Evolutionary conservation across 768 basidiomycete genomes (phyloP), one percentile per base, ranked within the genome.

Genomic region (Phaeolepiota aurea): DNA sequence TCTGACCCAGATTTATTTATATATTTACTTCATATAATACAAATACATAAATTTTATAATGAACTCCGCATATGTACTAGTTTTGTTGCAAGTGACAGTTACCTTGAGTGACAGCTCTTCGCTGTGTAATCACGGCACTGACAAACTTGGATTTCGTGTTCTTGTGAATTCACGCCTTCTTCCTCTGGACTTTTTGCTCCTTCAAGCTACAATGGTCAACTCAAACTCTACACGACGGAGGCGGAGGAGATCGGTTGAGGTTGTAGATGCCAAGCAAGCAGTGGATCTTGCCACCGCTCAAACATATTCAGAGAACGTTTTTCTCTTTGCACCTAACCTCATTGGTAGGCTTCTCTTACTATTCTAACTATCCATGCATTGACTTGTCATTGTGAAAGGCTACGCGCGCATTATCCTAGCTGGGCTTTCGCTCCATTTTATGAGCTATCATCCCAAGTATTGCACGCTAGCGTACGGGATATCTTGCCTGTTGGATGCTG

Each of bases 241-340:
- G 50, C 64, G n/a, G n/a, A n/a, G n/a, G n/a, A n/a, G n/a, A n/a
- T n/a, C n/a, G n/a, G n/a, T n/a, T n/a, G n/a, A n/a, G n/a, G n/a
- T n/a, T n/a, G 79, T 89, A 40, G 84, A 89, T 59, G 84, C 88
- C 42, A 87, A 88, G 55, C 76, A 79, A 43, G 89, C 87, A 5
- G 80, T 92, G 20, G 88, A 88, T 58, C 76, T 91, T 37, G 89
- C 89, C 19, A 90, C 86, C 10, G 81, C 80, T 11, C 87, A 89
- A 62, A 69, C 79, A 0, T 87, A 87, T 50, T 82, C 87, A 23
- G 96, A 99, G 68, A 98, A 97, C 60, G 86, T 98, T 48, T 99
- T 94, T 61, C 77, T 98, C 38, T 99, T 98, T 65, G 76, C 92
- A 12, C 93, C 96, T 28, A 99, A 99, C 63, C 69, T 99, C 54